Evolutionary conservation across 139 green algal genomes (phyloP).

Genomic region (Penium margaritaceum): DNA sequence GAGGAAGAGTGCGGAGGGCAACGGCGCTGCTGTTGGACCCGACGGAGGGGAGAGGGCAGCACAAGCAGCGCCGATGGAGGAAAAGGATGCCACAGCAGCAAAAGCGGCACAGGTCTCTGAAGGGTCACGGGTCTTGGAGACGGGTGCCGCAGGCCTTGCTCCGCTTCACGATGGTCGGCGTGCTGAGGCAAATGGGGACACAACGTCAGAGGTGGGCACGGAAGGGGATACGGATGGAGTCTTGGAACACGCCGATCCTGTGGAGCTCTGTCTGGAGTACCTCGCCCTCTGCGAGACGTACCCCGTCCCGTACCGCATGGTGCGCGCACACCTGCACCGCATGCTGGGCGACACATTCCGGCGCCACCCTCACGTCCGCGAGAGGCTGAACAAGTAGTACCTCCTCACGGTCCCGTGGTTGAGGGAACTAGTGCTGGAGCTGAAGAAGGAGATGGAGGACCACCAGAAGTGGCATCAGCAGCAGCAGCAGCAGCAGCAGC

Average conservation of each 20-base stretch:
- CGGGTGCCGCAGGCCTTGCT: too few species aligned
- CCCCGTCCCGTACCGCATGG: slow-evolving; percentile 74
- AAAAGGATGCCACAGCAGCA: too few species aligned
- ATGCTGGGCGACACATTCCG: slow-evolving; percentile 70
- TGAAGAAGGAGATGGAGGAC: slow-evolving; percentile 9
- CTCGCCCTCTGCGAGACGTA: slow-evolving; percentile 61
- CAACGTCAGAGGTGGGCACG: too few species aligned
- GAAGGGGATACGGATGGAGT: too few species aligned
- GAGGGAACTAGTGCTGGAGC: slow-evolving; percentile 22
- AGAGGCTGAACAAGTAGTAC: slow-evolving; percentile 57
- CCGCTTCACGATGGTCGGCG: too few species aligned
- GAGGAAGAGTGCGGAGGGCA: not conserved
- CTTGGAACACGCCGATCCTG: slow-evolving; percentile 17
- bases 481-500: not conserved
- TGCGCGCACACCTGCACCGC: slow-evolving; percentile 65
- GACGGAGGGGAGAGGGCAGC: not conserved
- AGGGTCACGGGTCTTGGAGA: too few species aligned
- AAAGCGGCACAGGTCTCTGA: too few species aligned
- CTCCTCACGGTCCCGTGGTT: slow-evolving; percentile 16
- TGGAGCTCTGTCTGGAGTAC: slow-evolving; percentile 65
- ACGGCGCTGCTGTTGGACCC: too few species aligned
- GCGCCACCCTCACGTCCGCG: slow-evolving; percentile 79
- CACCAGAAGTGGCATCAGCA: not conserved
- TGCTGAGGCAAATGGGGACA: too few species aligned
- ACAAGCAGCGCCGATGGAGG: too few species aligned